phyloP scores from a whole-genome alignment of 768 basidiomycete genomes.

The Termitomyces eurrhizus region DNA sequence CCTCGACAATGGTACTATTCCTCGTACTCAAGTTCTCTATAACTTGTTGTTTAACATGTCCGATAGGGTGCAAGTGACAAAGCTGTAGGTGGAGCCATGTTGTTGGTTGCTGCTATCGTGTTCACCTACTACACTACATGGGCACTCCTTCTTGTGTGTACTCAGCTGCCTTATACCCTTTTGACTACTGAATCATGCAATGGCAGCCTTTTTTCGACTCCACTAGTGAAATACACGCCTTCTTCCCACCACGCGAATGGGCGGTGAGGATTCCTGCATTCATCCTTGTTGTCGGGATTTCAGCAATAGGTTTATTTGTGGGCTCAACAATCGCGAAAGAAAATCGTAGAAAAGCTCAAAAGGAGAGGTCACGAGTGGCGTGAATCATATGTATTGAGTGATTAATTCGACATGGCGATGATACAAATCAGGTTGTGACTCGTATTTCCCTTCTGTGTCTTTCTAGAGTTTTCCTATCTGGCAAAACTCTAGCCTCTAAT shows the following conservation, averaged over 20 bases:
- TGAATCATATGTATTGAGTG: constrained; percentile 24
- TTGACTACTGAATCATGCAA: constrained; percentile 11
- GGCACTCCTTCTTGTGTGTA: constrained; percentile 80
- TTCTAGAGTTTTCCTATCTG: constrained; percentile 27
- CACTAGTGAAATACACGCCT: constrained; percentile 66
- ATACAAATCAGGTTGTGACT: constrained; percentile 7
- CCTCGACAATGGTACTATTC: constrained; percentile 16
- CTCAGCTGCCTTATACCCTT: neutral
- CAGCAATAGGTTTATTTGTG: constrained; percentile 79
- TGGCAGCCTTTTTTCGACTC: constrained; percentile 77
- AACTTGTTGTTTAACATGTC: constrained; percentile 2
- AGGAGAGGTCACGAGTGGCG: constrained; percentile 58
- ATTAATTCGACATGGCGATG: neutral
- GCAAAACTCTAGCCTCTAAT: constrained; percentile 34
- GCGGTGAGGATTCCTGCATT: constrained; percentile 84
- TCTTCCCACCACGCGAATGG: constrained; percentile 92
- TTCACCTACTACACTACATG: constrained; percentile 92
- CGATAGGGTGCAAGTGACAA: constrained; percentile 79
- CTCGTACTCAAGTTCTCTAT: constrained; percentile 1
- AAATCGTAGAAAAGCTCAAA: constrained; percentile 62
- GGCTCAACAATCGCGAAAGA: constrained; percentile 73
- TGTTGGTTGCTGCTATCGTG: constrained; percentile 68
- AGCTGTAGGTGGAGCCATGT: constrained; percentile 73
- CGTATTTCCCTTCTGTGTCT: constrained; percentile 20
- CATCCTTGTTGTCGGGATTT: constrained; percentile 74